A percentile compares a stretch with the other conserved stretches of the same genome.
Conservation (phyloP, 768 basidiomycete species). For the Tephrocybe sp. region DNA sequence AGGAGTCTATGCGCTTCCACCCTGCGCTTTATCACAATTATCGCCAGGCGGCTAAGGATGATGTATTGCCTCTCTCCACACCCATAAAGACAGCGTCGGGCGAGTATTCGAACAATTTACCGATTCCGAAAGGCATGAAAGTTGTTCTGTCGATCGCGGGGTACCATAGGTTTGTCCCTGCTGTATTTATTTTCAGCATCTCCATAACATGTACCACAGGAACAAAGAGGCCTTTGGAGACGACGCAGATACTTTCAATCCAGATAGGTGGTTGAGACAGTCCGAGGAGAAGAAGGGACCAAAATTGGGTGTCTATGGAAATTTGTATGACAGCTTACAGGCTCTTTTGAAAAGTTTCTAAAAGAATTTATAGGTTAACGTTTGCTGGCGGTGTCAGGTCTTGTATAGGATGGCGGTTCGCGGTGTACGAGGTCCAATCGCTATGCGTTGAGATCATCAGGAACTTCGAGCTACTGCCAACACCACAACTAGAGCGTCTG, state of each 20-base stretch:
- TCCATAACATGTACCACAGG: conserved; percentile 19
- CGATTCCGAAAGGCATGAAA: conserved; percentile 48
- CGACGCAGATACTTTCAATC: conserved; percentile 53
- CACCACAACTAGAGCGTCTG: conserved; percentile 35
- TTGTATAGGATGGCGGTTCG: conserved; percentile 52
- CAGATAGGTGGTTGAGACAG: conserved; percentile 51
- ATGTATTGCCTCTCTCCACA: conserved; percentile 55
- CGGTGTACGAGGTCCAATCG: conserved; percentile 53
- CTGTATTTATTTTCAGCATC: background rate
- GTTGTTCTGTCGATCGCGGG: conserved; percentile 51
- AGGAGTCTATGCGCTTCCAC: conserved; percentile 54
- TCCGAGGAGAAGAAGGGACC: conserved; percentile 34
- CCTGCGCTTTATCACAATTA: conserved; percentile 53
- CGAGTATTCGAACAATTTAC: conserved; percentile 36
- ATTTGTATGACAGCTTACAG: conserved; percentile 32
- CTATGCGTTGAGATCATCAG: conserved; percentile 57
- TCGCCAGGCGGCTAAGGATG: conserved; percentile 49
- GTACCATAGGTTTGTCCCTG: conserved; percentile 44
- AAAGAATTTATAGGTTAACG: conserved; percentile 33
- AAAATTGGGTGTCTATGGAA: conserved; percentile 43
- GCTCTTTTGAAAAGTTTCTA: background rate
- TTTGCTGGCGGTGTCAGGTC: conserved; percentile 46
- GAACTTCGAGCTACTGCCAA: conserved; percentile 53
- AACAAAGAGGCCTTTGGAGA: conserved; percentile 52
- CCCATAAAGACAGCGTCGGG: conserved; percentile 48